These are phyloP conservation scores for Anastatica hierochuntica DNA, from an alignment of 345 rosid species.

Conservation along the genomic window DNA sequence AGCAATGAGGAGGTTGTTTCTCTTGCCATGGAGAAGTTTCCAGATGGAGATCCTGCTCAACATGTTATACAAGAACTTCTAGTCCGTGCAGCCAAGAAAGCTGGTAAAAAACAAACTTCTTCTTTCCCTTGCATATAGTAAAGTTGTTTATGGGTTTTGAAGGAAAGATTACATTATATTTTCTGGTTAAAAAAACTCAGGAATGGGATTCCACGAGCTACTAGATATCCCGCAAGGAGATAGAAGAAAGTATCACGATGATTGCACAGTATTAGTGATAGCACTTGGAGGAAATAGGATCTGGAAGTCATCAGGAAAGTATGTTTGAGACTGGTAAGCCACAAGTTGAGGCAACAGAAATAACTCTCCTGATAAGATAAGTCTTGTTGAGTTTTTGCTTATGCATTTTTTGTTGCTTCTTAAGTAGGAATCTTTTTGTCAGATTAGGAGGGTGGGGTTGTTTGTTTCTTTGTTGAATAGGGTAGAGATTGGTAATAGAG, in stretches of 20 bases:
- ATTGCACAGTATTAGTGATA: constrained; percentile 90
- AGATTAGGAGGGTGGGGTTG: constrained; percentile 10
- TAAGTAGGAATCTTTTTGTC: constrained; percentile 13
- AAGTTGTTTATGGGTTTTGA: neutral
- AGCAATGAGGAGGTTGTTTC: constrained; percentile 93
- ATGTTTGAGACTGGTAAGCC: constrained; percentile 33
- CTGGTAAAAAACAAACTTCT: constrained; percentile 66
- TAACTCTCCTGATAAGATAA: neutral
- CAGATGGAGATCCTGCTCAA: constrained; percentile 98
- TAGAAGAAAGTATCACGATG: constrained; percentile 85
- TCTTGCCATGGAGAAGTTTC: constrained; percentile 70
- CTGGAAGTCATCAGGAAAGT: constrained; percentile 98
- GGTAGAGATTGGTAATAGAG: constrained; percentile 15
- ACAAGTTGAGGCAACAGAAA: no score
- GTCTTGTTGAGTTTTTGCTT: neutral
- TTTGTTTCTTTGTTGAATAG: constrained; percentile 7
- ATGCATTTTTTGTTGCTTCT: neutral
- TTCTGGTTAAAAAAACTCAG: constrained; percentile 30
- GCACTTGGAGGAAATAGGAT: constrained; percentile 89
- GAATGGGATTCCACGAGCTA: constrained; percentile 84
- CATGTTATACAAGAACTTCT: constrained; percentile 84
- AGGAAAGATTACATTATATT: no score
- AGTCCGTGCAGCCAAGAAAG: constrained; percentile 94
- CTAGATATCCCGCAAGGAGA: constrained; percentile 97
- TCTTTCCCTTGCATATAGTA: no score